These are phyloP conservation scores for Sphaerostilbella broomeana DNA, from an alignment of 2,329 filamentous ascomycete genomes.

Conservation along the genomic window DNA sequence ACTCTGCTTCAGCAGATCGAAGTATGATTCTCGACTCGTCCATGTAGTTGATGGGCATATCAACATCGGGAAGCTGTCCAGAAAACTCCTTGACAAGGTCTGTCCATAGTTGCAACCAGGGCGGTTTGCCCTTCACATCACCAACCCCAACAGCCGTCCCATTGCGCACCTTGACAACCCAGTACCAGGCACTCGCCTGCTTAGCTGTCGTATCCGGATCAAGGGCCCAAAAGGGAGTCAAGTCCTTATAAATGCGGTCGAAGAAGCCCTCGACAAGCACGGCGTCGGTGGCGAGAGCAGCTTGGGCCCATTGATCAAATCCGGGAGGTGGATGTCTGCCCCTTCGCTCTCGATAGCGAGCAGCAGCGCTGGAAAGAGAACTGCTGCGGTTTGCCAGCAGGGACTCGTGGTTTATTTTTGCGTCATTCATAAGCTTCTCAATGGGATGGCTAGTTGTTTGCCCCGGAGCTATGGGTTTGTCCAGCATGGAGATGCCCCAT, in stretches of 20 bases:
- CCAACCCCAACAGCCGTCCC: slow-evolving; percentile 36
- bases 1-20: slow-evolving; percentile 49
- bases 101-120: slow-evolving; percentile 43
- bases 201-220: slow-evolving; percentile 34
- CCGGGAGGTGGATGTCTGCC: slow-evolving; percentile 57
- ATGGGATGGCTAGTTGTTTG: slow-evolving; percentile 39
- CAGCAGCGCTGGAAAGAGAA: slow-evolving; percentile 45
- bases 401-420: slow-evolving; percentile 36
- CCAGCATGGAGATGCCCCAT: slow-evolving; percentile 18
- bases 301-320: slow-evolving; percentile 55
- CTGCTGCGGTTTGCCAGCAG: slow-evolving; percentile 39
- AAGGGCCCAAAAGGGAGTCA: slow-evolving; percentile 55
- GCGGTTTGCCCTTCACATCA: slow-evolving; percentile 33
- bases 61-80: slow-evolving; percentile 53
- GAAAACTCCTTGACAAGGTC: slow-evolving; percentile 46
- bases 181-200: slow-evolving; percentile 37
- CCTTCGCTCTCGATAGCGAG: slow-evolving; percentile 48
- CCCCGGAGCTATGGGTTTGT: slow-evolving; percentile 3
- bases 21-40: slow-evolving; percentile 59
- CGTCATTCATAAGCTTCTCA: slow-evolving; percentile 40
- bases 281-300: slow-evolving; percentile 45
- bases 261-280: slow-evolving; percentile 58
- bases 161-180: slow-evolving; percentile 42
- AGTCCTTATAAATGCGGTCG: slow-evolving; percentile 57
- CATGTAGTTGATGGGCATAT: slow-evolving; percentile 59